Conservation (phyloP, 139 green algal species). For the Trebouxia sp. region DNA sequence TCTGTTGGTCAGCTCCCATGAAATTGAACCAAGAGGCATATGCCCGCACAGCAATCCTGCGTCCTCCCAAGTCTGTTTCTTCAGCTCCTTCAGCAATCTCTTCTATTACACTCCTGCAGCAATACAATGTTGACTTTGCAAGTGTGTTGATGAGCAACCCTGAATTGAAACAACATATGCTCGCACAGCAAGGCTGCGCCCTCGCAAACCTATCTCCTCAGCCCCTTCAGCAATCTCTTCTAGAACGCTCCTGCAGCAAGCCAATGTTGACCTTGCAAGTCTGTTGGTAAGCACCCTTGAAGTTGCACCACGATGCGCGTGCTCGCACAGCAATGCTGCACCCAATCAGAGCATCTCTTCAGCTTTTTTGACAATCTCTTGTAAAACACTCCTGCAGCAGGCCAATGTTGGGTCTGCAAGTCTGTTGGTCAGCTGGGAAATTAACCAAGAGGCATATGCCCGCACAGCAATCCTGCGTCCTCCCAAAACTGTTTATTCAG, state of each 20-base stretch:
- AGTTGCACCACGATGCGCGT: constrained; percentile 84
- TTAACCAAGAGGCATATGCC: constrained; percentile 81
- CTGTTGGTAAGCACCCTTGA: constrained; percentile 79
- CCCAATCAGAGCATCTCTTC: constrained; percentile 58
- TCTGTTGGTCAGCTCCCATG: constrained; percentile 75
- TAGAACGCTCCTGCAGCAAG: constrained; percentile 50
- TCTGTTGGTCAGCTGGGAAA: constrained; percentile 79
- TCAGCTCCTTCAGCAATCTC: constrained; percentile 47
- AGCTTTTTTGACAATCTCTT: constrained; percentile 48
- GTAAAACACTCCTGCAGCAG: constrained; percentile 52
- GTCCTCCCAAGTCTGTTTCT: constrained; percentile 63
- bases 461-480: constrained; percentile 59
- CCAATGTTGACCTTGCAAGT: constrained; percentile 2
- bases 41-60: constrained; percentile 59
- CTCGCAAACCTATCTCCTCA: constrained; percentile 63
- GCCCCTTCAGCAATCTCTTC: constrained; percentile 53
- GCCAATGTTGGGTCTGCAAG: not conserved
- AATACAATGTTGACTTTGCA: not conserved
- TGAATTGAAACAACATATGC: constrained; percentile 90
- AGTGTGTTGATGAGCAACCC: constrained; percentile 72
- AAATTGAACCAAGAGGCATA: constrained; percentile 89
- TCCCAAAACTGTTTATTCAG: constrained; percentile 61
- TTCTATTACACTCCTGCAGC: constrained; percentile 58
- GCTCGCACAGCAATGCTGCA: constrained; percentile 62
- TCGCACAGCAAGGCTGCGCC: constrained; percentile 59